phyloP scores from a whole-genome alignment of 1,139 yeast species.

The Lodderomyces oxycetoniae region DNA sequence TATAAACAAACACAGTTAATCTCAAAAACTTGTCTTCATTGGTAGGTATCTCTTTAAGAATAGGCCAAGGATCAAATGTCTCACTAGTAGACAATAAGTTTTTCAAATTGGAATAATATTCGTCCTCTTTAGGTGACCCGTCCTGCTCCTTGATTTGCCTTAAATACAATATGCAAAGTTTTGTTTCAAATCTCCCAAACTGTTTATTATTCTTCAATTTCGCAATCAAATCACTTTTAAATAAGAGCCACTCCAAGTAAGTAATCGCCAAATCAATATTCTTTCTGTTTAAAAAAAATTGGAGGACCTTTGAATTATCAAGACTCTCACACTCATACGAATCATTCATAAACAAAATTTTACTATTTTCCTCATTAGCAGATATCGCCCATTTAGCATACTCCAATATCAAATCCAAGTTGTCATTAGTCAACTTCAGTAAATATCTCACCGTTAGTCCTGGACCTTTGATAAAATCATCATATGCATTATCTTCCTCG shows the following conservation, averaged over 20 bases:
- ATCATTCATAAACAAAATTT: constrained; percentile 62
- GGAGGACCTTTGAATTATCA: constrained; percentile 50
- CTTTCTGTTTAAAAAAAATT: constrained; percentile 31
- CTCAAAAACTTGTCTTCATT: constrained; percentile 31
- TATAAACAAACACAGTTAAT: constrained; percentile 56
- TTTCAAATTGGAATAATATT: constrained; percentile 32
- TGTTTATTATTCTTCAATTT: constrained; percentile 28
- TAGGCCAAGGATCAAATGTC: constrained; percentile 45
- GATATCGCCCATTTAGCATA: constrained; percentile 56
- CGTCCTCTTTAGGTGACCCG: constrained; percentile 8
- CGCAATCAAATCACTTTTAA: constrained; percentile 43
- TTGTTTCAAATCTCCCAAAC: constrained; percentile 41
- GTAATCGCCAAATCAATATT: constrained; percentile 35
- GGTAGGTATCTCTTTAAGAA: constrained; percentile 36
- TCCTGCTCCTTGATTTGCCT: constrained; percentile 21
- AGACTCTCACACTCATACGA: constrained; percentile 58
- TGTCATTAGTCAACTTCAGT: constrained; percentile 50
- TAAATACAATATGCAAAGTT: constrained; percentile 55
- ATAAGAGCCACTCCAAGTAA: constrained; percentile 58
- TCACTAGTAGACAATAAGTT: constrained; percentile 32
- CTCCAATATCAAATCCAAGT: constrained; percentile 54
- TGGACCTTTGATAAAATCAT: constrained; percentile 37
- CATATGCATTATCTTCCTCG: constrained; percentile 15
- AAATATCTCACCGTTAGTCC: constrained; percentile 59
- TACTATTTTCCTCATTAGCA: constrained; percentile 21